Percentiles rank a stretch among this genome's conserved stretches.
Conservation (phyloP, 73 alveolate genomes). For the Blepharisma japonicum region DNA sequence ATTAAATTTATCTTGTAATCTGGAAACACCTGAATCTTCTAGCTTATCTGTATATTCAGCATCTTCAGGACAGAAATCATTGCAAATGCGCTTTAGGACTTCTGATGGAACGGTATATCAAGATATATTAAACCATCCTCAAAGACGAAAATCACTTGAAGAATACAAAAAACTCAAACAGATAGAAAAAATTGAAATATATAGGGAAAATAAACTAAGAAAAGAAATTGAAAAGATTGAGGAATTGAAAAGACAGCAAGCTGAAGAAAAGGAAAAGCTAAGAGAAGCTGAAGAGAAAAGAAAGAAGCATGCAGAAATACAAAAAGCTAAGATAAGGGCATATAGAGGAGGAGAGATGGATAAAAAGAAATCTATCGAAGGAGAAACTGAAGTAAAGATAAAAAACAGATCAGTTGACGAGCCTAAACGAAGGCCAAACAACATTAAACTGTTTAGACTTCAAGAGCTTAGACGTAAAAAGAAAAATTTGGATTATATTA, state of each 20-base stretch:
- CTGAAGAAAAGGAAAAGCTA: neutral
- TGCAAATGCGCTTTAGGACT: too few species aligned
- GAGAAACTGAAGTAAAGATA: neutral
- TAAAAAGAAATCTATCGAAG: neutral
- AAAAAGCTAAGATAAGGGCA: neutral
- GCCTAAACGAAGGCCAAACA: too few species aligned
- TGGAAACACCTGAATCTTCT: too few species aligned
- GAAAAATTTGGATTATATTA: too few species aligned
- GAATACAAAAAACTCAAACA: neutral
- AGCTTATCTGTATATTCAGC: too few species aligned
- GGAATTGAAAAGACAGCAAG: constrained; percentile 9
- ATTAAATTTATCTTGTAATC: too few species aligned
- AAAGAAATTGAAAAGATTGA: constrained; percentile 25
- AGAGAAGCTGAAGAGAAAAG: neutral
- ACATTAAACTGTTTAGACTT: too few species aligned
- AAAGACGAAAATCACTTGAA: constrained; percentile 1
- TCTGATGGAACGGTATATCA: neutral
- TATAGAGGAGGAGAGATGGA: neutral
- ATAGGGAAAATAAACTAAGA: constrained; percentile 14
- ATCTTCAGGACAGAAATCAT: too few species aligned
- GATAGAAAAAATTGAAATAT: constrained; percentile 19
- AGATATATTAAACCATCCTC: neutral
- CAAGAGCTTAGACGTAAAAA: too few species aligned
- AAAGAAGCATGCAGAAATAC: constrained; percentile 3
- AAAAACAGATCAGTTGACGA: neutral